These are phyloP conservation scores for Pseudognaphalium luteoalbum DNA, from an alignment of 129 eudicot species.

Conservation along the genomic window DNA sequence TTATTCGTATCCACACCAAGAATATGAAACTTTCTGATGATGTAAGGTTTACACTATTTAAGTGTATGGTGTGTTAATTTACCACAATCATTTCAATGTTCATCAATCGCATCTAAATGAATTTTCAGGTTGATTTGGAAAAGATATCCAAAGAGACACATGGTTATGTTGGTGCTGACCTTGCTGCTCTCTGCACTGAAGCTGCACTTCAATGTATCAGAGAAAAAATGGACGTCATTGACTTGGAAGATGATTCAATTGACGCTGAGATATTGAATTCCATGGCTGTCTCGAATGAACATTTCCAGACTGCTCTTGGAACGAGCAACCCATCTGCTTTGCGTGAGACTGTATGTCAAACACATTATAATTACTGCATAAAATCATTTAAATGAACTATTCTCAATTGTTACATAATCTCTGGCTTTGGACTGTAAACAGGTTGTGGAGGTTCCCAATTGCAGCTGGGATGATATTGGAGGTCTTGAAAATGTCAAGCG, in stretches of 20 bases:
- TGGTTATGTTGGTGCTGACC: slow-evolving; percentile 79
- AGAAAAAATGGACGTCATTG: slow-evolving; percentile 77
- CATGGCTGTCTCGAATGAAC: slow-evolving; percentile 26
- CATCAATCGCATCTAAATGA: neutral
- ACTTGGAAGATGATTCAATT: slow-evolving; percentile 64
- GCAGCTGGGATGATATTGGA: slow-evolving; percentile 62
- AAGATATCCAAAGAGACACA: slow-evolving; percentile 67
- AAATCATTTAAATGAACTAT: neutral
- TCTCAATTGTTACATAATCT: neutral
- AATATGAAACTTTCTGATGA: slow-evolving; percentile 15
- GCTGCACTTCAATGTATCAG: slow-evolving; percentile 87
- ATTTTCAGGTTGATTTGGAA: slow-evolving; percentile 75
- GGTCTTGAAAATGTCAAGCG: slow-evolving; percentile 73
- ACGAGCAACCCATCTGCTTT: slow-evolving; percentile 22
- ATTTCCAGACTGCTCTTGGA: slow-evolving; percentile 19
- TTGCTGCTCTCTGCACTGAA: slow-evolving; percentile 83
- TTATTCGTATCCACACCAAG: slow-evolving; percentile 17
- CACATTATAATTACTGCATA: too few relatives aligned
- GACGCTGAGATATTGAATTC: slow-evolving; percentile 66
- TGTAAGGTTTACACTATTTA: neutral
- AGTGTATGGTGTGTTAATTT: neutral
- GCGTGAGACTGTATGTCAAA: slow-evolving; percentile 16
- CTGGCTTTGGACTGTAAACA: slow-evolving; percentile 14
- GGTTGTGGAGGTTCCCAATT: slow-evolving; percentile 77
- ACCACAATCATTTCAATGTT: neutral